Conservation (phyloP, 1,139 yeast species). For the Candida sp. region DNA sequence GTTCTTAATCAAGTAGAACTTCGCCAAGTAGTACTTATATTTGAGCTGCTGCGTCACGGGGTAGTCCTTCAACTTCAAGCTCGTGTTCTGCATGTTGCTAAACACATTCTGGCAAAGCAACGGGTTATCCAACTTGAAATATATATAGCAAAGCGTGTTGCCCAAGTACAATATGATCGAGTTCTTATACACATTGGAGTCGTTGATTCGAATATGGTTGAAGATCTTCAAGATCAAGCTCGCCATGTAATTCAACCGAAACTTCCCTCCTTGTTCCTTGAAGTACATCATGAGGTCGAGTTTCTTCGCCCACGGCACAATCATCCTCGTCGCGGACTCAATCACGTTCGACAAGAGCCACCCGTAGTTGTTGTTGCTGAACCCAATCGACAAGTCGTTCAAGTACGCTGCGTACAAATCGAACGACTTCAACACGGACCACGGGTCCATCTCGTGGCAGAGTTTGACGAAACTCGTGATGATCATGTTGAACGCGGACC, state of each 20-base stretch:
- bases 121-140: constrained; percentile 67
- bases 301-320: constrained; percentile 54
- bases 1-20: constrained; percentile 64
- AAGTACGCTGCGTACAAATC: constrained; percentile 59
- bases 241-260: constrained; percentile 59
- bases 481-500: constrained; percentile 57
- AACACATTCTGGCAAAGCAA: constrained; percentile 76
- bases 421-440: constrained; percentile 58
- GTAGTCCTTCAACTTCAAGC: constrained; percentile 47
- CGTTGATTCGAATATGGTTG: constrained; percentile 61
- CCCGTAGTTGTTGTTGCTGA: constrained; percentile 57
- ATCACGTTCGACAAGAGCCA: constrained; percentile 50
- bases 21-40: constrained; percentile 70
- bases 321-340: constrained; percentile 38
- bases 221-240: constrained; percentile 61
- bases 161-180: constrained; percentile 60
- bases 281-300: constrained; percentile 52
- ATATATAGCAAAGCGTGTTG: constrained; percentile 60
- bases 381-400: constrained; percentile 61
- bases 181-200: constrained; percentile 49
- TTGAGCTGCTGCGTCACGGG: constrained; percentile 60
- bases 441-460: constrained; percentile 61
- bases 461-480: constrained; percentile 54
- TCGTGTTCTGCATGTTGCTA: constrained; percentile 70
- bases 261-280: constrained; percentile 44